phyloP scores from a whole-genome alignment of 495 filamentous ascomycete genomes.

The Aspergillus cristatus region DNA sequence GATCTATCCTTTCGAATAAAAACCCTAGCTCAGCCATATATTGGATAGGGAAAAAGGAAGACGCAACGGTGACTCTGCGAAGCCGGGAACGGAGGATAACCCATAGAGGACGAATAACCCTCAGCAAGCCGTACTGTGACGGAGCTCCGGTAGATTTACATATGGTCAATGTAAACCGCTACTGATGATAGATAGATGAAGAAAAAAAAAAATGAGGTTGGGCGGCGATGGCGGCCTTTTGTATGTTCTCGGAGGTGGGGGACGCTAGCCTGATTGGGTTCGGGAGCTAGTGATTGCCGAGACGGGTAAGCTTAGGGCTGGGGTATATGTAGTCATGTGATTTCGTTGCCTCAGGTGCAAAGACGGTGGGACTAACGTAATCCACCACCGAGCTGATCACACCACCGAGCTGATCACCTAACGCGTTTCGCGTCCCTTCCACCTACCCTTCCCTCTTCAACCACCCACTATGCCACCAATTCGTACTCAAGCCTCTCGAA shows the following conservation, averaged over 20 bases:
- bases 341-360: not conserved
- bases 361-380: too few species aligned
- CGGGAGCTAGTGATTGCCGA: conserved; percentile 11
- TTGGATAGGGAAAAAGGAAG: conserved; percentile 36
- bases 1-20: conserved; percentile 27
- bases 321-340: conserved; percentile 4
- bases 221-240: conserved; percentile 9
- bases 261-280: conserved; percentile 18
- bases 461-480: too few species aligned
- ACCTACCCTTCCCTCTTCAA: too few species aligned
- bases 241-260: conserved; percentile 10
- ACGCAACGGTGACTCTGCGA: conserved; percentile 29
- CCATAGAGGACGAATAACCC: conserved; percentile 38
- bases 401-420: too few species aligned
- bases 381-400: too few species aligned
- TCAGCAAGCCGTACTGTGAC: conserved; percentile 37
- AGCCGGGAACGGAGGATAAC: conserved; percentile 44
- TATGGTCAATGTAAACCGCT: conserved; percentile 39
- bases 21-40: conserved; percentile 42
- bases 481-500: too few species aligned
- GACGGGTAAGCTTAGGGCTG: conserved; percentile 2
- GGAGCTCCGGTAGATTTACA: conserved; percentile 39
- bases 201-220: conserved; percentile 19
- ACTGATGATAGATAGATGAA: conserved; percentile 41
- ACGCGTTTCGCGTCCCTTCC: too few species aligned